phyloP scores from a whole-genome alignment of 1,284 basidiomycete species.

The Austroboletus niveus region DNA sequence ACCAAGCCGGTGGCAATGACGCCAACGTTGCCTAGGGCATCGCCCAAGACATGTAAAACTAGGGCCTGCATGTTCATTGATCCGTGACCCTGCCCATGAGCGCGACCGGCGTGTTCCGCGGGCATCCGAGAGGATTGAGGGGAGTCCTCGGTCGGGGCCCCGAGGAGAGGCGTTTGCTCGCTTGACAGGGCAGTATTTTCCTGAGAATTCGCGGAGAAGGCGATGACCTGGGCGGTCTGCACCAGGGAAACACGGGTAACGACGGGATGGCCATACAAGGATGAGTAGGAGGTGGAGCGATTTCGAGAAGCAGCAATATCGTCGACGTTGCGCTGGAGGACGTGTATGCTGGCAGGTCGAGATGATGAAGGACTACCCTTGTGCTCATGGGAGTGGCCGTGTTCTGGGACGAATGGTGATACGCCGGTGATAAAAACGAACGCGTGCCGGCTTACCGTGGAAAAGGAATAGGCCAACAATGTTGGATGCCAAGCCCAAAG shows the following conservation, averaged over 20 bases:
- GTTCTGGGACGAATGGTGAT: conserved; percentile 48
- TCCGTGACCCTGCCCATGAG: conserved; percentile 51
- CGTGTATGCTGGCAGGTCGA: conserved; percentile 25
- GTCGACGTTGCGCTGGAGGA: conserved; percentile 14
- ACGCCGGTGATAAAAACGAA: conserved; percentile 1
- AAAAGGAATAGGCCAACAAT: conserved; percentile 93
- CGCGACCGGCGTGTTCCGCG: conserved; percentile 26
- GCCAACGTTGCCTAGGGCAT: conserved; percentile 96
- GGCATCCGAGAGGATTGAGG: conserved; percentile 8
- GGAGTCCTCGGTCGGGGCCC: conserved; percentile 13
- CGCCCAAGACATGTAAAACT: conserved; percentile 92
- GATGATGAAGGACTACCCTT: conserved; percentile 33
- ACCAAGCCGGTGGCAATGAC: conserved; percentile 94
- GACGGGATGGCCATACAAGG: conserved; percentile 83
- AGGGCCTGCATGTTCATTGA: conserved; percentile 99
- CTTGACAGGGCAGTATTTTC: conserved; percentile 17
- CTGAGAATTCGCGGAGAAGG: conserved; percentile 36
- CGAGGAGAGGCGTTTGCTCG: conserved; percentile 44
- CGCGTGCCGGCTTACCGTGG: conserved; percentile 64
- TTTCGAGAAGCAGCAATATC: conserved; percentile 35
- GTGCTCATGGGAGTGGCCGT: conserved; percentile 60
- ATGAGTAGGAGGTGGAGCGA: conserved; percentile 54
- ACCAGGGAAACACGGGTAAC: conserved; percentile 87
- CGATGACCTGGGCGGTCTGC: conserved; percentile 83
- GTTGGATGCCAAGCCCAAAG: conserved; percentile 87